Base-by-base conservation (phyloP, 805 yeast species). In the Pichia californica region DNA sequence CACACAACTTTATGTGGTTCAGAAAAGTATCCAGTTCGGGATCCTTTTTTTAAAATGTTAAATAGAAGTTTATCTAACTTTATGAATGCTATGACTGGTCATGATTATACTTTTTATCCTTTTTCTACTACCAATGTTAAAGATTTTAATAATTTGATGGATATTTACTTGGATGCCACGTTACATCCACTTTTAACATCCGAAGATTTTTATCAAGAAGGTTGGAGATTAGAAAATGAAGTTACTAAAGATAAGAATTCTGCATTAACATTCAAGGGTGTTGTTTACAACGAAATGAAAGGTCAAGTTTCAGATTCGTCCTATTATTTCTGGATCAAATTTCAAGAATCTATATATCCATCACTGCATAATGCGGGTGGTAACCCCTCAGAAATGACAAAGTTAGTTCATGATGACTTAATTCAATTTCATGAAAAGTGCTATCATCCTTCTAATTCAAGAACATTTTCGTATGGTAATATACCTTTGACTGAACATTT, bases 1-100 rank as follows among this genome's bases (percentile, higher is more conserved):
- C 99, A 93, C 63, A 89, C 97, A 6, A 89, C 98, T 1, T 67
- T 93, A 28, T 93, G 99, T 66, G 99, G 99, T 3, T 88, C 97
- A 1, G 70, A 75, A 44, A 84, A 83, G 57, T 93, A 79, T 61
- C 97, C 97, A 3, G 96, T 93, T 1, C 71, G 97, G 52, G 99
- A 93, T 64, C 99, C 99, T 2, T 93, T 93, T 63, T 93, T 93
- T 75, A 91, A 91, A 61, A 93, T 93, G 99, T 70, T 91, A 46
- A 91, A 88, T 61, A 68, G 97, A 50, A 88, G 97, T n/a, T 67
- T 93, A 55, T 81, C 96, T 28, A 93, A 88, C 61, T 93, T 88
- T 64, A 93, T 93, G 99, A 93, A 93, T 61, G 99, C 99, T 8
- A 87, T 93, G 96, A 93, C 99, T 0, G 99, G 95, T 19, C 89